phyloP scores from a whole-genome alignment of 345 rosid species.

The Toxicodendron radicans region DNA sequence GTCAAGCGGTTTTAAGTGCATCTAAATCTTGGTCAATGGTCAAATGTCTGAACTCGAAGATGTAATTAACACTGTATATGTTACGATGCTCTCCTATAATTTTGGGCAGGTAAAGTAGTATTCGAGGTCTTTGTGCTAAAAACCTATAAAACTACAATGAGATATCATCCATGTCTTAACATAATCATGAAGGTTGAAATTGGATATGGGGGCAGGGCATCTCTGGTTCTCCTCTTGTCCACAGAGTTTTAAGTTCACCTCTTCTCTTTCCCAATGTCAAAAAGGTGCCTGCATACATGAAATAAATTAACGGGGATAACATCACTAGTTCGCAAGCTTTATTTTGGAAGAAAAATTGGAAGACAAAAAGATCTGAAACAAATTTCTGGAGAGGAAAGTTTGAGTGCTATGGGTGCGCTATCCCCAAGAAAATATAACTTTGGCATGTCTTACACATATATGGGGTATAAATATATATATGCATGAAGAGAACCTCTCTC shows the following conservation, averaged over 20 bases:
- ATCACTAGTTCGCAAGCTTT: background rate
- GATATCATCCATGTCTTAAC: background rate
- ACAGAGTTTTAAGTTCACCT: conserved; percentile 75
- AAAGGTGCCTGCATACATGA: conserved; percentile 59
- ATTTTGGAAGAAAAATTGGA: background rate
- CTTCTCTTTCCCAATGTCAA: conserved; percentile 71
- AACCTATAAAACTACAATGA: conserved; percentile 10
- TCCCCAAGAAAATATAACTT: background rate
- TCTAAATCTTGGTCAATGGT: background rate
- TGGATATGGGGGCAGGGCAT: conserved; percentile 68
- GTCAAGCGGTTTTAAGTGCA: background rate
- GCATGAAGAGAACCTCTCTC: background rate
- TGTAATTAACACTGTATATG: background rate
- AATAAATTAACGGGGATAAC: background rate
- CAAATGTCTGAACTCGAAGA: background rate
- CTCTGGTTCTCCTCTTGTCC: conserved; percentile 85
- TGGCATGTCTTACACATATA: background rate
- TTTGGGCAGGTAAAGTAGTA: background rate
- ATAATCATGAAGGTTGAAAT: conserved; percentile 42
- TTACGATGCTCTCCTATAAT: background rate
- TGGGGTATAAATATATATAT: background rate
- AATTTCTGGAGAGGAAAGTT: background rate
- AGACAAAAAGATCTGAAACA: background rate
- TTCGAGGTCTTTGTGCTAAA: conserved; percentile 1
- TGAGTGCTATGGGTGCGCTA: background rate